These are phyloP conservation scores for Trichoderma asperelloides DNA, from an alignment of 495 filamentous ascomycete species.

Conservation along the genomic window DNA sequence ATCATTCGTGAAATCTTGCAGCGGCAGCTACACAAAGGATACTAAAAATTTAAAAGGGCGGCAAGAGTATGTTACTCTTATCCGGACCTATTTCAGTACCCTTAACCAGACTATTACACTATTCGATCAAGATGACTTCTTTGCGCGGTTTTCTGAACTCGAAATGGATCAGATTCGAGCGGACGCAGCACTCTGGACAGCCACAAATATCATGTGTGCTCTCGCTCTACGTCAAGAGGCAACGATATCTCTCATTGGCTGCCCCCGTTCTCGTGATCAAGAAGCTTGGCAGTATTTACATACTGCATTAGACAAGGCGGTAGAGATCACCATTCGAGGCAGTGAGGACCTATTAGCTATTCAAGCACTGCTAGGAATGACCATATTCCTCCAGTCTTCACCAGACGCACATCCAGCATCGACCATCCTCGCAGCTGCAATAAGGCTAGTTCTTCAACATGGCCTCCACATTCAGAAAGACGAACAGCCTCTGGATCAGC, in stretches of 20 bases:
- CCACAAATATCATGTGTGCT: neutral
- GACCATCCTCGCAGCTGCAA: neutral
- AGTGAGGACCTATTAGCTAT: neutral
- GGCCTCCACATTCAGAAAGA: neutral
- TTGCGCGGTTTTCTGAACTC: neutral
- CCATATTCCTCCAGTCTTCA: neutral
- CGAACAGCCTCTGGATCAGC: neutral
- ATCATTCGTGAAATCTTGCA: neutral
- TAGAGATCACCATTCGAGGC: neutral
- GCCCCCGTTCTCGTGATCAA: neutral
- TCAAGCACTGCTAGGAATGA: neutral
- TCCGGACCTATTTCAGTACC: neutral
- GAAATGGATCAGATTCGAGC: neutral
- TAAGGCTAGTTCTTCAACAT: neutral
- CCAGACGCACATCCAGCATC: neutral
- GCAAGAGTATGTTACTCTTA: neutral
- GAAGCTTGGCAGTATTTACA: neutral
- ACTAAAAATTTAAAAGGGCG: neutral
- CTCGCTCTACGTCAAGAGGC: neutral
- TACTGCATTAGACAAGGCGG: neutral
- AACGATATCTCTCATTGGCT: neutral
- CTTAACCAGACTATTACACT: neutral
- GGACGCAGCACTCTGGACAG: neutral
- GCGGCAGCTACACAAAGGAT: neutral
- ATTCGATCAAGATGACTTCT: slow-evolving; percentile 2